Percentiles rank a stretch among this genome's conserved stretches.
These are phyloP conservation scores for Thalassiosira livingstoniorum DNA, from an alignment of 352 stramenopile genomes.

Conservation along the genomic window DNA sequence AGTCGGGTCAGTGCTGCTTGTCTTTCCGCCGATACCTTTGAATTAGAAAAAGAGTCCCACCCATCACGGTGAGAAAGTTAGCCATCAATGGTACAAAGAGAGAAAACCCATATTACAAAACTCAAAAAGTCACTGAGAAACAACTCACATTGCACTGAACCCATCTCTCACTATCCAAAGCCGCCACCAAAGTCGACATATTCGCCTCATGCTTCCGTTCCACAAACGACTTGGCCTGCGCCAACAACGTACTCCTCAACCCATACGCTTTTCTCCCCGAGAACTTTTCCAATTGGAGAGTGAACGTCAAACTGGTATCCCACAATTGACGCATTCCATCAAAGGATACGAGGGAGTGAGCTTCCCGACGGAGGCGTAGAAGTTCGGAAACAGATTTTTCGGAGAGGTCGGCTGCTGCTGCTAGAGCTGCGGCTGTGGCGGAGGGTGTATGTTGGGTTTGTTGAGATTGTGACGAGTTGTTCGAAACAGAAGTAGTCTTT, in stretches of 20 bases:
- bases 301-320: slow-evolving; percentile 93
- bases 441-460: slow-evolving; percentile 36
- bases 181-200: slow-evolving; percentile 92
- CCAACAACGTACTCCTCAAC: slow-evolving; percentile 91
- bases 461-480: slow-evolving; percentile 28
- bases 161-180: slow-evolving; percentile 94
- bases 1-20: slow-evolving; percentile 92
- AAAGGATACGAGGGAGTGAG: slow-evolving; percentile 83
- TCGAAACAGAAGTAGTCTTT: slow-evolving; percentile 13
- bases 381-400: slow-evolving; percentile 81
- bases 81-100: neutral
- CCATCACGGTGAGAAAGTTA: slow-evolving; percentile 4
- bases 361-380: slow-evolving; percentile 79
- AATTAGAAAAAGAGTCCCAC: slow-evolving; percentile 7
- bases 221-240: slow-evolving; percentile 94
- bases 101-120: neutral
- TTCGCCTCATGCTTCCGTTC: slow-evolving; percentile 92
- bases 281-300: slow-evolving; percentile 91
- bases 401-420: slow-evolving; percentile 71
- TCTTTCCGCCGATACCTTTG: slow-evolving; percentile 89
- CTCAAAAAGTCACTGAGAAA: slow-evolving; percentile 8
- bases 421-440: slow-evolving; percentile 63
- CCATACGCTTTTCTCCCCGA: slow-evolving; percentile 91
- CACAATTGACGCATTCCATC: slow-evolving; percentile 94
- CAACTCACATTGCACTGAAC: slow-evolving; percentile 88